A percentile compares a stretch with the other conserved stretches of the same genome.
Evolutionary conservation across 495 filamentous ascomycete genomes (phyloP).

Genomic region (Aspergillus sclerotioniger): DNA sequence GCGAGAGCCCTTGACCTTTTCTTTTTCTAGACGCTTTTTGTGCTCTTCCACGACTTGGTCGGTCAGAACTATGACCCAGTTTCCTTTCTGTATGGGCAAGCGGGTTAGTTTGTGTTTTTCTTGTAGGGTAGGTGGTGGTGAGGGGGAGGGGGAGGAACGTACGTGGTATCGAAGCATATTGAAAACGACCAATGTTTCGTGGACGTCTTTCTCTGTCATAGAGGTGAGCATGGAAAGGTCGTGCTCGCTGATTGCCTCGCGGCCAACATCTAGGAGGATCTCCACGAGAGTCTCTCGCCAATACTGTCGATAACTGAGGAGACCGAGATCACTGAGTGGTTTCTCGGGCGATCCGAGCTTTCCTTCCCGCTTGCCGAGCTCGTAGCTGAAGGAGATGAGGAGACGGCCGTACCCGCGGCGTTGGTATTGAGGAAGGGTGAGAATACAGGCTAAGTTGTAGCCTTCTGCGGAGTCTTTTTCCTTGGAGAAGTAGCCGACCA

Average conservation of each 20-base stretch:
- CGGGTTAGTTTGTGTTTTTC: slow-evolving; percentile 23
- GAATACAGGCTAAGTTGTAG: slow-evolving; percentile 97
- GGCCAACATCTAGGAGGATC: slow-evolving; percentile 59
- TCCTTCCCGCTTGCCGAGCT: slow-evolving; percentile 89
- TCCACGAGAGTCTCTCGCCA: slow-evolving; percentile 95
- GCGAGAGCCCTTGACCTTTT: slow-evolving; percentile 72
- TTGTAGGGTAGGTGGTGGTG: background rate
- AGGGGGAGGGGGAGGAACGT: slow-evolving; percentile 24
- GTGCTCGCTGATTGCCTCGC: slow-evolving; percentile 74
- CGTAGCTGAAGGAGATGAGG: slow-evolving; percentile 96
- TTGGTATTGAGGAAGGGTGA: slow-evolving; percentile 94
- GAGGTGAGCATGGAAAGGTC: slow-evolving; percentile 72
- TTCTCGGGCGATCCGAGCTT: slow-evolving; percentile 96
- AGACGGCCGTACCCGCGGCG: slow-evolving; percentile 89
- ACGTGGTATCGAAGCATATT: slow-evolving; percentile 91
- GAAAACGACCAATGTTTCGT: slow-evolving; percentile 86
- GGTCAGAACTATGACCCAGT: slow-evolving; percentile 87
- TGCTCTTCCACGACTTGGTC: slow-evolving; percentile 76
- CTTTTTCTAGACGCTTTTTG: slow-evolving; percentile 68
- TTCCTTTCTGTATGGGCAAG: slow-evolving; percentile 60
- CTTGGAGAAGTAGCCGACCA: slow-evolving; percentile 97
- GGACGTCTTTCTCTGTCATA: slow-evolving; percentile 94
- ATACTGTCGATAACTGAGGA: slow-evolving; percentile 91
- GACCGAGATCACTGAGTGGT: slow-evolving; percentile 86
- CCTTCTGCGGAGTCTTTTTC: slow-evolving; percentile 95